Percentiles rank a stretch among this genome's conserved stretches.
Conservation (phyloP, 306 rosid genomes). For the Malus sylvestris region DNA sequence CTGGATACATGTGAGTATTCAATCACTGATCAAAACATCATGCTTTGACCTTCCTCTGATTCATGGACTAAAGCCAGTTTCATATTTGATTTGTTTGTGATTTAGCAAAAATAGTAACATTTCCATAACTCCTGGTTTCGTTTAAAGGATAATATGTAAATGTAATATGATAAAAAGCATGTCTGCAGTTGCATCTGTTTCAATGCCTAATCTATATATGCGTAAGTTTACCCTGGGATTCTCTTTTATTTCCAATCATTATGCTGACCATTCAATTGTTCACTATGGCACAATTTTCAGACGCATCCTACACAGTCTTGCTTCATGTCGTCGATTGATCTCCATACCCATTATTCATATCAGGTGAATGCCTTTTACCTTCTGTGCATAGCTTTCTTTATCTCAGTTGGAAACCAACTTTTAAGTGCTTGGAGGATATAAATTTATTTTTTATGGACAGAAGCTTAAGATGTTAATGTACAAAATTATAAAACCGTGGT, state of each 20-base stretch:
- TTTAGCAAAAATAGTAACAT: not conserved
- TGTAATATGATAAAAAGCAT: not conserved
- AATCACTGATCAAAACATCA: not conserved
- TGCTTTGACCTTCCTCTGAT: not conserved
- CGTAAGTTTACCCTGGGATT: not conserved
- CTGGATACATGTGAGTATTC: constrained; percentile 90
- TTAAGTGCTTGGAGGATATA: not conserved
- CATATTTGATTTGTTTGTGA: not conserved
- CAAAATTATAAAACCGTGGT: not conserved
- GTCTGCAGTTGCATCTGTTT: not conserved
- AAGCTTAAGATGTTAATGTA: not conserved
- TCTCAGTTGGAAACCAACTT: not conserved
- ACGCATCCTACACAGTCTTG: constrained; percentile 99
- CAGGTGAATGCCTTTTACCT: constrained; percentile 49
- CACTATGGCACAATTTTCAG: constrained; percentile 32
- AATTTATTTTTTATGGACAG: not conserved
- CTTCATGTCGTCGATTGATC: constrained; percentile 96
- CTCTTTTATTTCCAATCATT: not conserved
- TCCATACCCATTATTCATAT: constrained; percentile 97
- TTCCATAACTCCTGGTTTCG: not conserved
- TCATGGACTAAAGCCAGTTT: not conserved
- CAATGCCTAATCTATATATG: not conserved
- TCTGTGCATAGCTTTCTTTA: not conserved
- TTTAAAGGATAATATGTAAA: not conserved
- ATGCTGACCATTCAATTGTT: not conserved